phyloP scores from a whole-genome alignment of 2,329 filamentous ascomycete genomes.

The Tolypocladium capitatum region DNA sequence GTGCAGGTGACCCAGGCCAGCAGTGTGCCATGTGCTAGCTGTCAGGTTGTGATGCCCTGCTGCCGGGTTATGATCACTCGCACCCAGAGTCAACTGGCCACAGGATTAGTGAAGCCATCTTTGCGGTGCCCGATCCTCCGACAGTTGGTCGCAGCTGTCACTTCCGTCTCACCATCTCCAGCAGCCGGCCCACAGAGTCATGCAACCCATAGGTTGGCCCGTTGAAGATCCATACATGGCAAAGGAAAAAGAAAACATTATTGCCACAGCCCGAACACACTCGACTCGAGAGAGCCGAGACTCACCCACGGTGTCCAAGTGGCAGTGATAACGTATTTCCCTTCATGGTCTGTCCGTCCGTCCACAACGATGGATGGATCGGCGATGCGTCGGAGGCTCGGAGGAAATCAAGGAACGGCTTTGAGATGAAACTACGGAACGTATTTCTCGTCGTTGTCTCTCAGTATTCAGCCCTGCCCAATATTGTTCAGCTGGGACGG shows the following conservation, averaged over 20 bases:
- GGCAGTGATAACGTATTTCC: not conserved
- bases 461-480: not conserved
- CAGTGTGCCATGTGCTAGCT: not conserved
- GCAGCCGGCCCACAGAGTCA: not conserved
- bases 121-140: not conserved
- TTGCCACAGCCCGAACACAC: not conserved
- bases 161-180: not conserved
- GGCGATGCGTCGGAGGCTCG: not conserved
- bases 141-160: not conserved
- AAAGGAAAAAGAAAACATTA: not conserved
- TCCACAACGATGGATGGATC: not conserved
- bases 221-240: not conserved
- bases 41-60: not conserved
- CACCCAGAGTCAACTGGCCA: not conserved
- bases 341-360: not conserved
- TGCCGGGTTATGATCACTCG: not conserved
- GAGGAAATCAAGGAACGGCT: not conserved
- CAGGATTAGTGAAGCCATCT: not conserved
- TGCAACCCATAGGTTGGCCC: not conserved
- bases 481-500: not conserved
- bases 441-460: not conserved
- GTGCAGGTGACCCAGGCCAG: not conserved
- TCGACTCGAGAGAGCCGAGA: not conserved
- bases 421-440: not conserved
- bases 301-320: not conserved